Conservation (phyloP, 805 yeast genomes). For the Phaffomyces opuntiae region DNA sequence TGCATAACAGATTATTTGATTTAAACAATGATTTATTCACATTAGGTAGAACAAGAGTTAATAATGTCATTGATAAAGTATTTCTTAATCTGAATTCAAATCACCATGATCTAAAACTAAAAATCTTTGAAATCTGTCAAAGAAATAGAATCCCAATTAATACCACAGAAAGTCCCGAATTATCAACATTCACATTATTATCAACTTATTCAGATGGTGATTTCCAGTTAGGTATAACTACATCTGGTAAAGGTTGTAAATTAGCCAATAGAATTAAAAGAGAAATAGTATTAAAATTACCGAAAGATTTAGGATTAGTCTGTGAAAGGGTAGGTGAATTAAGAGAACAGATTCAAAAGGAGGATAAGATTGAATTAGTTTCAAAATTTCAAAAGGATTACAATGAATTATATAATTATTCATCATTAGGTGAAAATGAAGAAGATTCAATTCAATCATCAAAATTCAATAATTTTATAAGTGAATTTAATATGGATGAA, state of each 20-base stretch:
- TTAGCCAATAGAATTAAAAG: conserved; percentile 75
- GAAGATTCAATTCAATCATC: conserved; percentile 64
- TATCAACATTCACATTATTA: conserved; percentile 68
- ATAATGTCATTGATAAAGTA: conserved; percentile 64
- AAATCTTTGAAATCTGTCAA: conserved; percentile 45
- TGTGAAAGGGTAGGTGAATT: conserved; percentile 65
- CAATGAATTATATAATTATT: conserved; percentile 16
- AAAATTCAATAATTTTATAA: conserved; percentile 53
- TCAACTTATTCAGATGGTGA: conserved; percentile 67
- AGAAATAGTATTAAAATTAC: conserved; percentile 59
- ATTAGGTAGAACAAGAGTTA: conserved; percentile 58
- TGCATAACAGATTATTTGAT: conserved; percentile 30
- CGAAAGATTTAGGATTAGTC: conserved; percentile 60
- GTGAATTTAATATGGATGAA: conserved; percentile 49
- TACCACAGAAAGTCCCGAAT: conserved; percentile 63
- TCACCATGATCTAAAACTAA: conserved; percentile 25
- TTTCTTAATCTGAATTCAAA: conserved; percentile 47
- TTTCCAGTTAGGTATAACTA: conserved; percentile 76
- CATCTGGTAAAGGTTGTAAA: conserved; percentile 86
- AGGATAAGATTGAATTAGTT: conserved; percentile 34
- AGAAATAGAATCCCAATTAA: conserved; percentile 74
- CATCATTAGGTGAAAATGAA: conserved; percentile 47
- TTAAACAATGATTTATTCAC: conserved; percentile 37
- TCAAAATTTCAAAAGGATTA: conserved; percentile 20
- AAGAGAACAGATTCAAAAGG: conserved; percentile 46